Conservation (phyloP, 352 stramenopile genomes). For the Pythium guiyangense region DNA sequence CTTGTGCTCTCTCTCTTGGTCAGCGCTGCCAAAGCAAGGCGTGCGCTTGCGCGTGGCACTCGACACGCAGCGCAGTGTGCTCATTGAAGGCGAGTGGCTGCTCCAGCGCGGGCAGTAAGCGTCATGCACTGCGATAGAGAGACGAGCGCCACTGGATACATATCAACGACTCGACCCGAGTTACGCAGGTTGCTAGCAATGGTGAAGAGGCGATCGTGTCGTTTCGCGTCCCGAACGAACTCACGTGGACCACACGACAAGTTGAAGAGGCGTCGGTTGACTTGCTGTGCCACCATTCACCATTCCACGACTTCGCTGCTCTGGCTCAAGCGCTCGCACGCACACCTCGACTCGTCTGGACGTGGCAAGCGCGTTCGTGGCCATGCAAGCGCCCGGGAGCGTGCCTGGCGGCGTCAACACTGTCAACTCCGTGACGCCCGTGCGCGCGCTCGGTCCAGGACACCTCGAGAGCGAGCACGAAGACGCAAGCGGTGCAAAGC, state of each 20-base stretch:
- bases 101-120: conserved; percentile 5
- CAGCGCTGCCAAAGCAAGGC: conserved; percentile 46
- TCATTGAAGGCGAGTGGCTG: conserved; percentile 51
- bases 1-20: background rate
- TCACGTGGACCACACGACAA: no score
- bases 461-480: conserved; percentile 8
- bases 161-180: no score
- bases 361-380: conserved; percentile 2
- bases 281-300: background rate
- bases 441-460: background rate
- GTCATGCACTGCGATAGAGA: no score
- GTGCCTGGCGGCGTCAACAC: background rate
- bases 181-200: background rate
- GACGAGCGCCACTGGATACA: no score
- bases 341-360: no score
- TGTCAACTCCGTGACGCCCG: conserved; percentile 5
- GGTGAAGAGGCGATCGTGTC: background rate
- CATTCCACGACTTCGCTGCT: no score
- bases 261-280: background rate
- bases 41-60: conserved; percentile 36
- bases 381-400: conserved; percentile 1
- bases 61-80: conserved; percentile 24
- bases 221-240: background rate
- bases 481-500: background rate
- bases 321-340: no score